Base-by-base conservation (phyloP, 1,139 yeast genomes). In the Hemisphaericaspora subhashii region DNA sequence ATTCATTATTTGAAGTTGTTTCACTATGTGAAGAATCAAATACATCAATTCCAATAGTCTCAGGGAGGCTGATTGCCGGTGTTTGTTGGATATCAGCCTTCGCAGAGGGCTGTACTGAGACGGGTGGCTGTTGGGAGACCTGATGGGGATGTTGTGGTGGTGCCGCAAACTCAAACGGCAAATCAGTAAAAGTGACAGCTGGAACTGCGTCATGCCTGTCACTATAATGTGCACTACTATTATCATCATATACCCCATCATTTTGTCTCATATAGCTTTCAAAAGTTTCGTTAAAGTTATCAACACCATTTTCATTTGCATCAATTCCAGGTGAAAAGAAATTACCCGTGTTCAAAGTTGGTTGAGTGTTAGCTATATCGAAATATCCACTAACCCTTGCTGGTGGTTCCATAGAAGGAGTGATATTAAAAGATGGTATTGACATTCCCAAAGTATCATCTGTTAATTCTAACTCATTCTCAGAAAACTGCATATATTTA, bases 361-460 rank as follows among this genome's bases (percentile, higher is more conserved):
- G 28, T 23, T 28, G 37, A 26, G 24, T 33, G 16, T 40, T 40
- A 9, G 44, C 25, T 10, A 28, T 26, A 15, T 38, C 40, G 41
- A 69, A 69, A 48, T 68, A 69, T n/a, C 63, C 72, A 31, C 50
- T 42, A 4, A 62, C 49, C 7, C 63, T 62, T 1, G n/a, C n/a
- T n/a, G 76, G 75, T 1, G 76, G 74, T 32, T 66, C 66, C 68
- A 68, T 64, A 6, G 62, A 57, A 0, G 76, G 76, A 0, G 77
- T 71, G 14, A 66, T 47, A 37, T 46, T 35, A 22, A 47, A 38
- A 13, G 50, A 35, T 5, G 47, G 46, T 14, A 47, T 37, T 12
- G 33, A 14, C 15, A 40, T 30, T 4, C 38, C 40, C 13, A 36
- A 27, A 4, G 25, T 14, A 11, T 27, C 38, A 31, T 38, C 42